Evolutionary conservation across 768 basidiomycete genomes (phyloP).

Genomic region (Cyathus striatus): DNA sequence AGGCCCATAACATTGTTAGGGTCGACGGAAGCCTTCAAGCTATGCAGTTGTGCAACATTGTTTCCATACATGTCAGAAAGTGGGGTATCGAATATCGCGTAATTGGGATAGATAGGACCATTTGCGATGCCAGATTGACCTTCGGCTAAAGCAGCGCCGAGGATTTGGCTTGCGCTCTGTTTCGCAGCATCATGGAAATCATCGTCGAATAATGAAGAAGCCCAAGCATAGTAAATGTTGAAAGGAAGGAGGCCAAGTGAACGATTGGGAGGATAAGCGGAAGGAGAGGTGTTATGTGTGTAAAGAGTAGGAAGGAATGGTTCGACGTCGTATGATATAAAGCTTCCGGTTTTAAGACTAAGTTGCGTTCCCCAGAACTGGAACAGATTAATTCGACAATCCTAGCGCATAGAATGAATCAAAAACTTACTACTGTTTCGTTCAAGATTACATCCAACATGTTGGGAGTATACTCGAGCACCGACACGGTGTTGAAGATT

Average conservation of each 20-base stretch:
- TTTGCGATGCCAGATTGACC: constrained; percentile 30
- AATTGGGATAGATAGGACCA: constrained; percentile 54
- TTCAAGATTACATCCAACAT: constrained; percentile 37
- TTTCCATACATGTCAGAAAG: constrained; percentile 44
- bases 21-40: constrained; percentile 42
- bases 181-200: constrained; percentile 33
- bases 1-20: constrained; percentile 59
- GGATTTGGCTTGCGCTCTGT: constrained; percentile 33
- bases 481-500: constrained; percentile 37
- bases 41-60: constrained; percentile 34
- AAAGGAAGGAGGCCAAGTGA: constrained; percentile 32
- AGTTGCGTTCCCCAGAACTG: constrained; percentile 41
- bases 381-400: not conserved
- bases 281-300: constrained; percentile 25
- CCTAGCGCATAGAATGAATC: not conserved
- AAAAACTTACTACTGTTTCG: constrained; percentile 34
- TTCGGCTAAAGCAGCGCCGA: constrained; percentile 28
- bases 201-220: constrained; percentile 27
- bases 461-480: constrained; percentile 25
- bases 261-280: constrained; percentile 47
- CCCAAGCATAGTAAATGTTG: constrained; percentile 45
- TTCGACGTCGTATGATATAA: constrained; percentile 46
- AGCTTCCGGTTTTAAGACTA: constrained; percentile 17
- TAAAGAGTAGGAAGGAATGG: constrained; percentile 40
- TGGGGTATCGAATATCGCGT: constrained; percentile 49